Evolutionary conservation across 305 asterid genomes (phyloP).

Genomic region (Fraxinus dipetala): DNA sequence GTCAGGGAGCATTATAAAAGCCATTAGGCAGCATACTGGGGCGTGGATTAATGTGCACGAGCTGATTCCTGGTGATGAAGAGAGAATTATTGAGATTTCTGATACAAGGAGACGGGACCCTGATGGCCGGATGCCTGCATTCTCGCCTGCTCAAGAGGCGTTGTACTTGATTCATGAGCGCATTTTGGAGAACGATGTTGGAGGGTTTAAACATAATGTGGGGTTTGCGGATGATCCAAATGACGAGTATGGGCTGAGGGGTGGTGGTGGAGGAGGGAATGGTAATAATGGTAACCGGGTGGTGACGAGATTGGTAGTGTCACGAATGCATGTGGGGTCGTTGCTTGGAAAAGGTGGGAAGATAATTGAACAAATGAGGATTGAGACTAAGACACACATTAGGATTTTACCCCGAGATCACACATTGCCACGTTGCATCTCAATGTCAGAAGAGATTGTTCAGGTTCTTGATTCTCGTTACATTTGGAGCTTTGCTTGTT

Average conservation of each 20-base stretch:
- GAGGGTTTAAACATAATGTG: slow-evolving; percentile 39
- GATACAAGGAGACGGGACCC: slow-evolving; percentile 83
- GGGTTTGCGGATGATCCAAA: slow-evolving; percentile 51
- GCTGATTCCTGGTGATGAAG: slow-evolving; percentile 79
- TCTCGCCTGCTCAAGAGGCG: slow-evolving; percentile 95
- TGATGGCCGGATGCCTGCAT: slow-evolving; percentile 69
- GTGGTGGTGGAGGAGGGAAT: slow-evolving; percentile 45
- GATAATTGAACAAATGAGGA: slow-evolving; percentile 96
- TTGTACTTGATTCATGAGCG: slow-evolving; percentile 77
- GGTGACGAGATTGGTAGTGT: slow-evolving; percentile 85
- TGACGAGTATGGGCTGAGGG: slow-evolving; percentile 48
- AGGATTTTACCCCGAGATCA: slow-evolving; percentile 90
- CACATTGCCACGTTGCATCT: slow-evolving; percentile 79
- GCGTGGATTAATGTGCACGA: slow-evolving; percentile 95
- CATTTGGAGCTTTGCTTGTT: slow-evolving; percentile 29
- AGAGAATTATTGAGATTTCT: slow-evolving; percentile 90
- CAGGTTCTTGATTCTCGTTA: slow-evolving; percentile 59
- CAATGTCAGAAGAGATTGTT: slow-evolving; percentile 94
- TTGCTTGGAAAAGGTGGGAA: slow-evolving; percentile 96
- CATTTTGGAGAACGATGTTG: slow-evolving; percentile 71
- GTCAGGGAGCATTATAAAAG: slow-evolving; percentile 81
- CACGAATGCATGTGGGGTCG: slow-evolving; percentile 85
- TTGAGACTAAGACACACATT: slow-evolving; percentile 84
- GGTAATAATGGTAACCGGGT: slow-evolving; percentile 41
- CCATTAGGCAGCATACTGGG: slow-evolving; percentile 91